These are phyloP conservation scores for Triadica sebifera DNA, from an alignment of 345 rosid species.

Conservation along the genomic window DNA sequence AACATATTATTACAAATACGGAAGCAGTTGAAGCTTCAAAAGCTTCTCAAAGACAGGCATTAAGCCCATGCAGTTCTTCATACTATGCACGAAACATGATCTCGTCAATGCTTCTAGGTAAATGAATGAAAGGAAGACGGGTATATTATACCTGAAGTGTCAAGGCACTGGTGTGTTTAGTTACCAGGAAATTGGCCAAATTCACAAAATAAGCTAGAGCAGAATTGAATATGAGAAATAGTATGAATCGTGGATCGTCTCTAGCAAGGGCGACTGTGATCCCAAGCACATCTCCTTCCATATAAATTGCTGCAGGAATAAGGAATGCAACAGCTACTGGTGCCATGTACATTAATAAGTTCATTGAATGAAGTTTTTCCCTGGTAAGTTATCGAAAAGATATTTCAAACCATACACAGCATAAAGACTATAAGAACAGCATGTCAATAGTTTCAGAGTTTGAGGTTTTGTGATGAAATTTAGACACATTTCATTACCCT, in stretches of 20 bases:
- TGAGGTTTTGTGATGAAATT: background rate
- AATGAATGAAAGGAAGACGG: background rate
- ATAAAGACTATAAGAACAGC: background rate
- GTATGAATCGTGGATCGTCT: conserved; percentile 36
- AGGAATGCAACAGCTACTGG: conserved; percentile 45
- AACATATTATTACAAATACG: no score
- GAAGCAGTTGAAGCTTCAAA: no score
- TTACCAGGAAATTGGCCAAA: conserved; percentile 44
- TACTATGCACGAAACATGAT: background rate
- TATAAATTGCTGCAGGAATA: conserved; percentile 30
- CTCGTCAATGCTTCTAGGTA: background rate
- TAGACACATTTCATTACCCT: conserved; percentile 31
- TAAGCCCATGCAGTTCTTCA: background rate
- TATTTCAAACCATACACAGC: background rate
- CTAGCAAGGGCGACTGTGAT: conserved; percentile 43
- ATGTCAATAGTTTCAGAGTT: no score
- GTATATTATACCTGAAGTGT: conserved; percentile 43
- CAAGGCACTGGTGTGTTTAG: conserved; percentile 51
- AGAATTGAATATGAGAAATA: conserved; percentile 42
- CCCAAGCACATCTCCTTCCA: conserved; percentile 41
- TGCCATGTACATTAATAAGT: conserved; percentile 54
- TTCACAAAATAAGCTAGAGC: conserved; percentile 46
- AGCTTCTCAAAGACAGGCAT: no score
- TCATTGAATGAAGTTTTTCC: conserved; percentile 51
- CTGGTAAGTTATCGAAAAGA: conserved; percentile 15